Conservation (phyloP, 768 basidiomycete genomes). For the Austroboletus eburneus region DNA sequence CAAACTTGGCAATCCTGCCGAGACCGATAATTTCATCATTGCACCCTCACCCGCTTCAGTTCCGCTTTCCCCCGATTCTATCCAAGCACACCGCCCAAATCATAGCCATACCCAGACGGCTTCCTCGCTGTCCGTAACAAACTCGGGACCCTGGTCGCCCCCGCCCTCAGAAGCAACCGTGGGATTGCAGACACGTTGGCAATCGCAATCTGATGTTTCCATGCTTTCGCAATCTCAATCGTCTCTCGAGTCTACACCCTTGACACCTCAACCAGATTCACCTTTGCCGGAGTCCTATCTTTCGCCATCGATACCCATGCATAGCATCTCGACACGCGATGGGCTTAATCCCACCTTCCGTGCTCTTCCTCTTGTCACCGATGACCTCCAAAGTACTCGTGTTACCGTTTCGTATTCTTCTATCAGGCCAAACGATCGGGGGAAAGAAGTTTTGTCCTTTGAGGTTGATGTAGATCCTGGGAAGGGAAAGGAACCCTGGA, state of each 20-base stretch:
- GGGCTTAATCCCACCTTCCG: slow-evolving; percentile 50
- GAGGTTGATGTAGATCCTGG: slow-evolving; percentile 72
- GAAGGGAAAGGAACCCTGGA: slow-evolving; percentile 68
- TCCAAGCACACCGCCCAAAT: slow-evolving; percentile 6
- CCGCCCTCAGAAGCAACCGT: slow-evolving; percentile 11
- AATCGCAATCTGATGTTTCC: slow-evolving; percentile 19
- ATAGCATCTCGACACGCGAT: slow-evolving; percentile 17
- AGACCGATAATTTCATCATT: slow-evolving; percentile 50
- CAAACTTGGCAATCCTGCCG: slow-evolving; percentile 33
- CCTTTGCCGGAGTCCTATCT: slow-evolving; percentile 31
- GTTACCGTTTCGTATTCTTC: slow-evolving; percentile 75
- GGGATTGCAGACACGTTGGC: slow-evolving; percentile 23
- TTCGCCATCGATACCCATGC: slow-evolving; percentile 19
- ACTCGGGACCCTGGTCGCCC: slow-evolving; percentile 17
- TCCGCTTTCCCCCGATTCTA: slow-evolving; percentile 34
- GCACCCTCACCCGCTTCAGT: slow-evolving; percentile 41
- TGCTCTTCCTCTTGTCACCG: slow-evolving; percentile 62
- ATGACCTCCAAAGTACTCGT: slow-evolving; percentile 69
- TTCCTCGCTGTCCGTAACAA: slow-evolving; percentile 9
- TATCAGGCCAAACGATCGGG: slow-evolving; percentile 83
- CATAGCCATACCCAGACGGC: slow-evolving; percentile 8
- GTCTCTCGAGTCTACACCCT: slow-evolving; percentile 16
- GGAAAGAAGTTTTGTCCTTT: slow-evolving; percentile 91
- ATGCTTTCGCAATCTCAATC: slow-evolving; percentile 21
- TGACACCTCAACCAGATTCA: slow-evolving; percentile 23